These are phyloP conservation scores for Schizophyllum commune DNA, from an alignment of 1,284 basidiomycete species.

Conservation along the genomic window DNA sequence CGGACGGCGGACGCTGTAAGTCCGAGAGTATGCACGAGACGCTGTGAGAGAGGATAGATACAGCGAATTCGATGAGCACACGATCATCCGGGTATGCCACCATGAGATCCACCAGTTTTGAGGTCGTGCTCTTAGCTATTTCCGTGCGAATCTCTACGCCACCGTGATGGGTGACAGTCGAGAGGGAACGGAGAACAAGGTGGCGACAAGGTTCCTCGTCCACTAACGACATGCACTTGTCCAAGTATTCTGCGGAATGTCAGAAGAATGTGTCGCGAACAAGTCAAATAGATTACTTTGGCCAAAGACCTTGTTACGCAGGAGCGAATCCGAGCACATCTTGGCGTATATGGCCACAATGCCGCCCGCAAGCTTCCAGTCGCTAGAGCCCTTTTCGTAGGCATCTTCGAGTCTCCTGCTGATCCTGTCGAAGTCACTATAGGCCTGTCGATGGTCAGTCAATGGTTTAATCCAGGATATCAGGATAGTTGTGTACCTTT, in stretches of 20 bases:
- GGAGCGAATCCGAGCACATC: slow-evolving; percentile 51
- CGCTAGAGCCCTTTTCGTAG: slow-evolving; percentile 27
- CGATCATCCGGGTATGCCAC: slow-evolving; percentile 42
- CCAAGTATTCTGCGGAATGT: slow-evolving; percentile 36
- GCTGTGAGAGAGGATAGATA: slow-evolving; percentile 45
- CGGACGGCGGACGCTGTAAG: slow-evolving; percentile 23
- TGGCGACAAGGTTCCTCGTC: slow-evolving; percentile 37
- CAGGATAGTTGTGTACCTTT: slow-evolving; percentile 28
- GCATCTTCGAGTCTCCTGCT: slow-evolving; percentile 39
- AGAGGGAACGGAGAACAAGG: slow-evolving; percentile 46
- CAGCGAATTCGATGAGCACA: slow-evolving; percentile 40
- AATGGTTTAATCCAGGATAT: not conserved
- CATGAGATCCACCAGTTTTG: slow-evolving; percentile 35
- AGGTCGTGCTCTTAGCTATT: slow-evolving; percentile 38
- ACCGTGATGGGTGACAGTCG: slow-evolving; percentile 55
- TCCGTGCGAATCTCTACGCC: slow-evolving; percentile 39
- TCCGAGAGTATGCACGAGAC: slow-evolving; percentile 38
- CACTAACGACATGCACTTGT: slow-evolving; percentile 46
- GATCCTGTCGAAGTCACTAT: slow-evolving; percentile 45
- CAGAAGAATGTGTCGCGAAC: not conserved
- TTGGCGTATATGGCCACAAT: slow-evolving; percentile 56
- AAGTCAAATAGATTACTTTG: slow-evolving; percentile 30
- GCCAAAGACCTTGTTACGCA: slow-evolving; percentile 48
- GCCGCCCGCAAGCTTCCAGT: slow-evolving; percentile 39
- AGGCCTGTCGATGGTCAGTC: slow-evolving; percentile 12